These are phyloP conservation scores for Ceratocystis destructans DNA, from an alignment of 2,329 filamentous ascomycete species.

Conservation along the genomic window DNA sequence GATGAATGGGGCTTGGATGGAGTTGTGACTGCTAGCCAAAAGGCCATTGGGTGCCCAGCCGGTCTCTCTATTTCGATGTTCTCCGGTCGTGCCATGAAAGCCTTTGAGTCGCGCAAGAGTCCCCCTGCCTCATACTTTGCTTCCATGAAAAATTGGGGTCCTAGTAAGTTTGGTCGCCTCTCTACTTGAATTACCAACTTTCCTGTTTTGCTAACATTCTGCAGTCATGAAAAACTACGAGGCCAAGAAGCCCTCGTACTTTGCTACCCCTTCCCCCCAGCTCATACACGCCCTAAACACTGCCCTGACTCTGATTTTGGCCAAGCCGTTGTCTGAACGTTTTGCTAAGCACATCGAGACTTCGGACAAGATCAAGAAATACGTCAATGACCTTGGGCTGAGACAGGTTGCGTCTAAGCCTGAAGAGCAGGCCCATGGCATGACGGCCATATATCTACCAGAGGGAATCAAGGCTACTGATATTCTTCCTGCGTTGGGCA, in stretches of 20 bases:
- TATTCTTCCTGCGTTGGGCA: constrained; percentile 68
- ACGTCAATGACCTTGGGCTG: constrained; percentile 65
- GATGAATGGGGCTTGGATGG: constrained; percentile 89
- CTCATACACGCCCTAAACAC: constrained; percentile 88
- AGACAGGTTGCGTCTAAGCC: constrained; percentile 74
- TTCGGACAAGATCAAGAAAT: constrained; percentile 76
- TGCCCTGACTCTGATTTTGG: constrained; percentile 69
- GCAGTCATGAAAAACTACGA: constrained; percentile 98
- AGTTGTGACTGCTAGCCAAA: constrained; percentile 88
- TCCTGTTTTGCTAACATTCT: constrained; percentile 6
- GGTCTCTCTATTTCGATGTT: constrained; percentile 91
- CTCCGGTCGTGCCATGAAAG: constrained; percentile 72
- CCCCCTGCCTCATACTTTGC: constrained; percentile 84
- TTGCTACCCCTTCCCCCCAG: constrained; percentile 90
- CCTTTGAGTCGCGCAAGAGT: constrained; percentile 65
- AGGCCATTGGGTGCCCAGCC: constrained; percentile 90
- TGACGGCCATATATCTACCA: constrained; percentile 95
- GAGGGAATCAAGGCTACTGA: constrained; percentile 69
- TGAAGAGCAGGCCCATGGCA: constrained; percentile 87
- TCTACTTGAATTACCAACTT: constrained; percentile 1
- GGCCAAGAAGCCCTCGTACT: constrained; percentile 93
- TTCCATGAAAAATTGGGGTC: constrained; percentile 93
- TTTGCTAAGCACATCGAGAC: constrained; percentile 68
- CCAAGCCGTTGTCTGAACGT: constrained; percentile 64
- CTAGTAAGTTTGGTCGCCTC: constrained; percentile 44